phyloP scores from a whole-genome alignment of 345 rosid species.

The Syzygium aqueum region DNA sequence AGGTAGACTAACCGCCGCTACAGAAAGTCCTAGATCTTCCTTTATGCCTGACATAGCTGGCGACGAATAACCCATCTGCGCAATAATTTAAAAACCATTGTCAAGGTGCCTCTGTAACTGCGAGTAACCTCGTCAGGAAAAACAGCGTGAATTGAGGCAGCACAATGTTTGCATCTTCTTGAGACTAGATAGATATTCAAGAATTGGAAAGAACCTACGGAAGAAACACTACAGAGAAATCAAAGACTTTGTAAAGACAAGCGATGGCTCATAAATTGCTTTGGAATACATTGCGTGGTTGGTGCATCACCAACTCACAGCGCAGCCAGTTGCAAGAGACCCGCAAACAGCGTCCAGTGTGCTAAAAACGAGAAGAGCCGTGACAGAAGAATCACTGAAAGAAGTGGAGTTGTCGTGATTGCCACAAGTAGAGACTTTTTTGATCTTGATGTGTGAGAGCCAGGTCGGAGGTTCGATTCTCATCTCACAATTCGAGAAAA shows the following conservation, averaged over 20 bases:
- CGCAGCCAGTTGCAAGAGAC: conserved; percentile 13
- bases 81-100: not conserved
- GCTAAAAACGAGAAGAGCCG: conserved; percentile 22
- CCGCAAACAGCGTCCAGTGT: conserved; percentile 34
- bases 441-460: not conserved
- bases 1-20: conserved; percentile 9
- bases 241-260: not conserved
- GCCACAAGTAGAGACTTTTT: not conserved
- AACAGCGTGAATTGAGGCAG: not conserved
- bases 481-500: not conserved
- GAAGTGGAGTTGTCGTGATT: not conserved
- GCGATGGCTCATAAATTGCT: not conserved
- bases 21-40: conserved; percentile 28
- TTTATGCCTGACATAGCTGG: conserved; percentile 27
- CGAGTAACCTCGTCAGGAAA: not conserved
- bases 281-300: not conserved
- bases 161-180: not conserved
- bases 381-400: conserved; percentile 4
- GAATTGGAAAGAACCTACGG: not conserved
- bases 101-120: not conserved
- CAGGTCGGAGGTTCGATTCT: not conserved
- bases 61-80: conserved; percentile 33
- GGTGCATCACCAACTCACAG: conserved; percentile 17
- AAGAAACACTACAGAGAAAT: not conserved
- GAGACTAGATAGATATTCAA: not conserved